Conservation (phyloP, 352 stramenopile genomes). For the Phytophthora syringae region DNA sequence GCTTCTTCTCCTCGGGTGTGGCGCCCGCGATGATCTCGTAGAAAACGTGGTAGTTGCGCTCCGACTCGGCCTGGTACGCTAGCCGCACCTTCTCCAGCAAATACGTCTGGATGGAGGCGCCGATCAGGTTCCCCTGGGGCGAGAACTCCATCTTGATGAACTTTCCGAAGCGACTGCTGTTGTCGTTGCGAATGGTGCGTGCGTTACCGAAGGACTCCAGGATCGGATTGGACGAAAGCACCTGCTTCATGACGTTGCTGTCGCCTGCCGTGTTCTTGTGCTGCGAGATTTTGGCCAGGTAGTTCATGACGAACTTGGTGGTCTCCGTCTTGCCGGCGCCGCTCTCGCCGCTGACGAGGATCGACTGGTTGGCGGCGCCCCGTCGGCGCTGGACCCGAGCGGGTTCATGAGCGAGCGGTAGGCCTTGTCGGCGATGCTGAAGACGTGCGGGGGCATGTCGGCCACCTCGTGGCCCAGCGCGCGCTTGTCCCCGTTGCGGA, state of each 20-base stretch:
- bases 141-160: constrained; percentile 98
- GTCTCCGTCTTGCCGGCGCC: constrained; percentile 97
- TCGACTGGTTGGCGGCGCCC: constrained; percentile 86
- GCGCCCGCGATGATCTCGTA: constrained; percentile 93
- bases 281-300: constrained; percentile 92
- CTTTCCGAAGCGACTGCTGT: constrained; percentile 97
- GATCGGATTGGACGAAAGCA: constrained; percentile 98
- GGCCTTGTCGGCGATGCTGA: constrained; percentile 90
- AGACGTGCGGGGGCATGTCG: constrained; percentile 92
- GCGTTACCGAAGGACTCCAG: constrained; percentile 99
- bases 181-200: constrained; percentile 97
- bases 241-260: constrained; percentile 88
- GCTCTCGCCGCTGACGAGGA: constrained; percentile 92
- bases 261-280: constrained; percentile 57
- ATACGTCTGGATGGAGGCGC: constrained; percentile 96
- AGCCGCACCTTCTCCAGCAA: constrained; percentile 97
- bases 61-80: constrained; percentile 91
- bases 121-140: constrained; percentile 73
- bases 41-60: constrained; percentile 98
- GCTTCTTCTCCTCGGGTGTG: constrained; percentile 61
- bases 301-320: constrained; percentile 97
- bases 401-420: constrained; percentile 84
- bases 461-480: constrained; percentile 63
- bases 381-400: constrained; percentile 37
- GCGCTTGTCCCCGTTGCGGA: constrained; percentile 81